Conservation (phyloP, 495 filamentous ascomycete genomes). For the Neurospora sp. region DNA sequence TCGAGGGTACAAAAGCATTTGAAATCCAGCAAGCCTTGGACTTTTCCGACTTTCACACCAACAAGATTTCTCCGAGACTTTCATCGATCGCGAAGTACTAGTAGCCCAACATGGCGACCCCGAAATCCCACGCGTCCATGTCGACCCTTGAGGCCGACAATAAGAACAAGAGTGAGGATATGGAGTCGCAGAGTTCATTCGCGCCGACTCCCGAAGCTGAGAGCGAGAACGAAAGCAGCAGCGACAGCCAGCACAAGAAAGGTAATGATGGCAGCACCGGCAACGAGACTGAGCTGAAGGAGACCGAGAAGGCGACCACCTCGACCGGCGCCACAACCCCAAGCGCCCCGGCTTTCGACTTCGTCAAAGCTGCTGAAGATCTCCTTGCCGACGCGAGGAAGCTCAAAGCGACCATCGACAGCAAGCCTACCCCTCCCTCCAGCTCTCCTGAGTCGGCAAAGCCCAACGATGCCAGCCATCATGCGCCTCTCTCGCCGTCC, state of each 20-base stretch:
- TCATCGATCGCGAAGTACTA: background rate
- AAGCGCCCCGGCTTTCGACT: conserved; percentile 3
- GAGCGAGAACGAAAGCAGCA: background rate
- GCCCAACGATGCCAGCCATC: background rate
- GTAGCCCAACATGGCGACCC: background rate
- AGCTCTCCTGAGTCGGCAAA: background rate
- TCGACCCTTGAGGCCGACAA: background rate
- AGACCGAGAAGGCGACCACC: background rate
- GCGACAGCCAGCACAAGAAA: background rate
- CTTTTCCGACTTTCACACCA: background rate
- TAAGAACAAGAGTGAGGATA: background rate
- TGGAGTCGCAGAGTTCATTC: background rate
- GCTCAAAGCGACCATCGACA: background rate
- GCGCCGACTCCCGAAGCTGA: background rate
- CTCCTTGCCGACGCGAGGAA: conserved; percentile 14
- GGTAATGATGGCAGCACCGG: background rate
- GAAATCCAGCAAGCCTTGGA: background rate
- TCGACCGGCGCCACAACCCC: background rate
- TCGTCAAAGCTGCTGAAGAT: conserved; percentile 15
- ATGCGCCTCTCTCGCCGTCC: background rate
- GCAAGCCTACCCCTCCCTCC: background rate
- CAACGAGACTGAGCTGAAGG: background rate
- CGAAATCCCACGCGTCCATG: background rate
- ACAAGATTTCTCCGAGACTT: background rate
- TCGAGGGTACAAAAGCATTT: background rate